Base-by-base conservation (phyloP, 352 stramenopile species). In the Phytophthora crassamura region DNA sequence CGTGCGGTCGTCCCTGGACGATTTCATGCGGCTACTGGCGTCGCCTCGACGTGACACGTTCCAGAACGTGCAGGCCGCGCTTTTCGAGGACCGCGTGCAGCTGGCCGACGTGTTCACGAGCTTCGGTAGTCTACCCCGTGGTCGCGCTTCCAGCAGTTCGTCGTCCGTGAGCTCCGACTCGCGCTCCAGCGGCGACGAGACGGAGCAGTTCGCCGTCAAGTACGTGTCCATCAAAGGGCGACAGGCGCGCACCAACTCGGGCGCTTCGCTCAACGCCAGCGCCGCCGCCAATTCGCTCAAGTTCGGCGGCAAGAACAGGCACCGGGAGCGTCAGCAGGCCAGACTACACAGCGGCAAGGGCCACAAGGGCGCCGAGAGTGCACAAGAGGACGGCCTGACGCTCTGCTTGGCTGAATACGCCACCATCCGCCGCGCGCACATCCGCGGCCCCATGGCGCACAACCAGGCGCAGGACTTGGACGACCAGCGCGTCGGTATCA, bases 321-420 rank as follows among this genome's bases (percentile, higher is more conserved):
- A 78, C 39, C 46, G 50, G 5, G 49, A 62, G 20, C 62, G 66
- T 4, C 51, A 69, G 25, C 67, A 60, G 1, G 53, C 64, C 0
- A 25, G 51, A 5, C 15, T 71, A 9, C 32, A 66, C 8, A 58
- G 15, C 7, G 25, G 51, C 41, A 70, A 66, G 3, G 43, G 35
- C 12, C 41, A 41, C 39, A 46, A 45, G 6, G 16, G 30, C 15
- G 54, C 34, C 22, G 64, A 63, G 5, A 66, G 46, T 25, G 22
- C 47, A 10, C 56, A 69, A 36, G 70, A 78, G 40, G 51, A 69
- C 30, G 70, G 70, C 32, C 66, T 84, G 5, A 83, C 71, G 12
- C 69, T 89, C 32, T 91, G 78, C 52, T 41, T 89, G 5, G 78
- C 74, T 9, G 82, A 91, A 67, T 91, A 91, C 65, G 68, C 82